Percentiles rank a stretch among this genome's conserved stretches.
phyloP scores from a whole-genome alignment of 106 monocot species.

The Alisma plantagoaquatica region DNA sequence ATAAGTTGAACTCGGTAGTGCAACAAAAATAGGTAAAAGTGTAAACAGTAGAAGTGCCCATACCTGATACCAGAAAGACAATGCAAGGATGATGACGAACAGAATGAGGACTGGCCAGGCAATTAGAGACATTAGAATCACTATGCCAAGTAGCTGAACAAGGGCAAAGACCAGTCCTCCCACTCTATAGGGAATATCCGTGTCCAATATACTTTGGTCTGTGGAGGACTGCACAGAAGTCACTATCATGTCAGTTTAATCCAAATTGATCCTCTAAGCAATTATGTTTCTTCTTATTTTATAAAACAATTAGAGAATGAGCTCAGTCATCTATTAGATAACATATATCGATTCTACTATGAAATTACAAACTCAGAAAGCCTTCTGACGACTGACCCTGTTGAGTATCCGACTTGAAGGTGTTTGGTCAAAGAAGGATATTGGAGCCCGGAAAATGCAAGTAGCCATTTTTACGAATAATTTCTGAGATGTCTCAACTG shows the following conservation, averaged over 20 bases:
- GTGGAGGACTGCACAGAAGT: constrained; percentile 45
- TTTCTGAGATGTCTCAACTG: constrained; percentile 61
- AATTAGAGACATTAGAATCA: constrained; percentile 71
- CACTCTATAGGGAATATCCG: constrained; percentile 82
- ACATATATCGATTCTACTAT: neutral
- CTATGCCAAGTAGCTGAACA: constrained; percentile 74
- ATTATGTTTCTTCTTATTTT: neutral
- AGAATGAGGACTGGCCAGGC: constrained; percentile 67
- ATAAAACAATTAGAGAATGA: neutral
- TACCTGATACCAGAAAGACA: constrained; percentile 82
- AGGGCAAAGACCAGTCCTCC: constrained; percentile 79
- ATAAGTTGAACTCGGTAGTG: too few relatives aligned
- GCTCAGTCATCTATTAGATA: neutral
- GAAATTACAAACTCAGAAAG: neutral
- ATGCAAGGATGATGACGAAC: constrained; percentile 35
- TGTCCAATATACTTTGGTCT: constrained; percentile 79
- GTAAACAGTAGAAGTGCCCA: too few relatives aligned
- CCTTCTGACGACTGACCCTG: constrained; percentile 33
- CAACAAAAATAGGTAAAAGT: too few relatives aligned
- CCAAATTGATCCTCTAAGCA: neutral
- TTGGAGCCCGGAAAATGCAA: constrained; percentile 56
- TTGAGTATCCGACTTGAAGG: constrained; percentile 77
- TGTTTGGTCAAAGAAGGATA: constrained; percentile 64
- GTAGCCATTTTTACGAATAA: constrained; percentile 57
- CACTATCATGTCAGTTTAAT: neutral